Conservation (phyloP, 495 filamentous ascomycete genomes). For the Talaromyces liani region DNA sequence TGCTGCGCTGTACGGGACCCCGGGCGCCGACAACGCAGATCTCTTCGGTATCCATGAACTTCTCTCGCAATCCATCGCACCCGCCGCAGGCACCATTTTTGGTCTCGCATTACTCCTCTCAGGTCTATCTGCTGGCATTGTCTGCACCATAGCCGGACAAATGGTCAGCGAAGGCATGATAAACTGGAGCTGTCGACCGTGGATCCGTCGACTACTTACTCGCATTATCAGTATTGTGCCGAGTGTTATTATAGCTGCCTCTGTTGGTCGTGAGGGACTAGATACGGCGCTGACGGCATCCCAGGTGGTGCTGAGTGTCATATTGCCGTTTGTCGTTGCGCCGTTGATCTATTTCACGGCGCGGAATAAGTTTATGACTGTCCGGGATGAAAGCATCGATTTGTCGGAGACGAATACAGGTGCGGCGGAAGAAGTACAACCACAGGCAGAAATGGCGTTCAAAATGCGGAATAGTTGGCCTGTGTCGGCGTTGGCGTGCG, state of each 20-base stretch:
- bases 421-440: conserved; percentile 16
- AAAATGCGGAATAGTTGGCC: conserved; percentile 58
- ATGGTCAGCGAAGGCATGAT: conserved; percentile 77
- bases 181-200: conserved; percentile 61
- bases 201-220: conserved; percentile 65
- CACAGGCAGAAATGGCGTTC: conserved; percentile 16
- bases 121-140: conserved; percentile 68
- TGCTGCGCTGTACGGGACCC: conserved; percentile 58
- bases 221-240: conserved; percentile 70
- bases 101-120: conserved; percentile 72
- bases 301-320: conserved; percentile 75
- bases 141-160: conserved; percentile 78
- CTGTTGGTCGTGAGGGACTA: conserved; percentile 64
- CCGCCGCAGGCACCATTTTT: conserved; percentile 67
- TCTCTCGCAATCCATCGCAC: conserved; percentile 59
- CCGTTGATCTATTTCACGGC: conserved; percentile 87
- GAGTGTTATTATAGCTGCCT: conserved; percentile 73
- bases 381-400: conserved; percentile 26
- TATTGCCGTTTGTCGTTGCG: conserved; percentile 73
- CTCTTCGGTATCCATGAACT: conserved; percentile 80
- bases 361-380: conserved; percentile 73
- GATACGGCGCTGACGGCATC: conserved; percentile 65
- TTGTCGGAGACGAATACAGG: conserved; percentile 2
- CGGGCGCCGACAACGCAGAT: conserved; percentile 54
- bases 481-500: conserved; percentile 42